These are phyloP conservation scores for Magnolia kwangsiensis DNA, from an alignment of 164 flowering plant species.

Conservation along the genomic window DNA sequence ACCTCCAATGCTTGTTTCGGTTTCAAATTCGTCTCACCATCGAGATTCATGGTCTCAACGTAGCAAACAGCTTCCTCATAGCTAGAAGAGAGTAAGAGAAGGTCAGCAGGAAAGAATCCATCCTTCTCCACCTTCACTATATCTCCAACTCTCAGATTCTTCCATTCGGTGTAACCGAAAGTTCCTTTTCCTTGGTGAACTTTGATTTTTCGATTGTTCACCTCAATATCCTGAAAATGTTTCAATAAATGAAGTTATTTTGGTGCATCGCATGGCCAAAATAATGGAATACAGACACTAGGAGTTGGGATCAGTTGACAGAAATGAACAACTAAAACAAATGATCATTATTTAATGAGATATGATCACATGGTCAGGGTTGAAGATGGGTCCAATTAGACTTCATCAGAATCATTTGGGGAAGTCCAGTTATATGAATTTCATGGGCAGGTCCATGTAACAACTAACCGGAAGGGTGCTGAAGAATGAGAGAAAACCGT, in stretches of 20 bases:
- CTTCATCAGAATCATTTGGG: no score
- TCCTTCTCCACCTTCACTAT: conserved; percentile 63
- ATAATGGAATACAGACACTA: neutral
- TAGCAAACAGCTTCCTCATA: conserved; percentile 74
- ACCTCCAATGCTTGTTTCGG: conserved; percentile 61
- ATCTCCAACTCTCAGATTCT: conserved; percentile 66
- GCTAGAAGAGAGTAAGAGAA: conserved; percentile 69
- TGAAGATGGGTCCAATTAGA: no score
- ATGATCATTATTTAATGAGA: no score
- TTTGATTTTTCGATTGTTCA: conserved; percentile 58
- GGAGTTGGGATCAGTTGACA: neutral
- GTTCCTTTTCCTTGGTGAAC: conserved; percentile 27
- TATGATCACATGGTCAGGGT: no score
- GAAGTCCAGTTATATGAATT: no score
- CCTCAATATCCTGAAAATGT: conserved; percentile 58
- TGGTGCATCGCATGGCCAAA: neutral
- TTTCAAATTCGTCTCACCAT: conserved; percentile 85
- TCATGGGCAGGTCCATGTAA: no score
- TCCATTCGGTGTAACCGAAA: conserved; percentile 55
- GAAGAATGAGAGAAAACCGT: no score
- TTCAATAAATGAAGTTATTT: neutral
- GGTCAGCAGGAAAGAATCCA: conserved; percentile 79
- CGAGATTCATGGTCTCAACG: conserved; percentile 85
- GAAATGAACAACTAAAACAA: no score
- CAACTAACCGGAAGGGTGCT: no score